These are phyloP conservation scores for Dorcoceras hygrometricum DNA, from an alignment of 257 asterid species.

Conservation along the genomic window DNA sequence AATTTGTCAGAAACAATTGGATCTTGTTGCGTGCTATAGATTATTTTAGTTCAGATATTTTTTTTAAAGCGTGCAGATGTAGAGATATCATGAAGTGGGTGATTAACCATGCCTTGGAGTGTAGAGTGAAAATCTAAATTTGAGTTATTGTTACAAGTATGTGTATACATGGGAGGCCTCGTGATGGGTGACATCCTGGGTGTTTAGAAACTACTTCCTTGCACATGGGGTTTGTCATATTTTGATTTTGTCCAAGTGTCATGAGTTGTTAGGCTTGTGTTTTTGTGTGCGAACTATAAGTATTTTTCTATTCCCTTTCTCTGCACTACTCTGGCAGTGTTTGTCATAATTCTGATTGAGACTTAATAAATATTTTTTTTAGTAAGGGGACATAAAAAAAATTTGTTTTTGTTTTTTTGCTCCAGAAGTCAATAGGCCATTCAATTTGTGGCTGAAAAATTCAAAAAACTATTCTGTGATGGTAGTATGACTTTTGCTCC, in stretches of 20 bases:
- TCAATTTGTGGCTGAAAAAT: not conserved
- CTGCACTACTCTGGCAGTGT: not conserved
- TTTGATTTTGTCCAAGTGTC: not conserved
- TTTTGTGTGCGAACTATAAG: not conserved
- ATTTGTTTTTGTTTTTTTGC: not conserved
- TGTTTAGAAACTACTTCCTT: not conserved
- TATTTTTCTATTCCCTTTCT: not conserved
- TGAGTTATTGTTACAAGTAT: not conserved
- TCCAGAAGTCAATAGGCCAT: not conserved
- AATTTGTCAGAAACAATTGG: not conserved
- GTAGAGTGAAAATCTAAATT: not conserved
- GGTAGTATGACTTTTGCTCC: not conserved
- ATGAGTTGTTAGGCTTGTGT: not conserved
- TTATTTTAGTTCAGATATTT: slow-evolving; percentile 1
- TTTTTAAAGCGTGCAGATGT: not conserved
- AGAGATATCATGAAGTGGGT: slow-evolving; percentile 1
- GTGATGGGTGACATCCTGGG: not conserved
- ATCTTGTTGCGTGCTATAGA: slow-evolving; percentile 14
- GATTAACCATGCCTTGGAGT: not conserved
- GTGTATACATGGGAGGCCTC: not conserved
- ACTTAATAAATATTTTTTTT: too few relatives aligned
- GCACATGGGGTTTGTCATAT: not conserved
- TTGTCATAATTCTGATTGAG: not conserved
- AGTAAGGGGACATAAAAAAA: not conserved
- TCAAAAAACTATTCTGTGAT: not conserved